These are phyloP conservation scores for Polytolypa hystricis DNA, from an alignment of 2,329 filamentous ascomycete species.

Conservation along the genomic window DNA sequence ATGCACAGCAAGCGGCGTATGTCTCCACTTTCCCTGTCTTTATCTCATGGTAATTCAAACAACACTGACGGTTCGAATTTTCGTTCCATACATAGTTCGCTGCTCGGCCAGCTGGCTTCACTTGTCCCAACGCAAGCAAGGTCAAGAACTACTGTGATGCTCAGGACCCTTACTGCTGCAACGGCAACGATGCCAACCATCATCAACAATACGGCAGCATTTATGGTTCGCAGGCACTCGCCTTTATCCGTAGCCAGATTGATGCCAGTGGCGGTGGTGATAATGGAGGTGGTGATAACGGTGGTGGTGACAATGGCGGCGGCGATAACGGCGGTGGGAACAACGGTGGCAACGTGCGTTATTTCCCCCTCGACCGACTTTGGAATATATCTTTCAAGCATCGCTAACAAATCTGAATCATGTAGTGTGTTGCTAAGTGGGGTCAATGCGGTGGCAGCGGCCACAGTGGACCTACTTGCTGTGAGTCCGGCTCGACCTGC, in stretches of 20 bases:
- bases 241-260: slow-evolving; percentile 43
- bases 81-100: slow-evolving; percentile 52
- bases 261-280: background rate
- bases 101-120: slow-evolving; percentile 46
- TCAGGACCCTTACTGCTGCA: slow-evolving; percentile 55
- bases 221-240: slow-evolving; percentile 48
- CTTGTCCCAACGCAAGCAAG: slow-evolving; percentile 44
- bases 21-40: slow-evolving; percentile 17
- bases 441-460: background rate
- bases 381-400: background rate
- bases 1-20: slow-evolving; percentile 48
- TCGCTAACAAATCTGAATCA: background rate
- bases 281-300: background rate
- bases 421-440: background rate
- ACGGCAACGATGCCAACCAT: slow-evolving; percentile 47
- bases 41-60: background rate
- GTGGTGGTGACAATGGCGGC: background rate
- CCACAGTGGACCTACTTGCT: background rate
- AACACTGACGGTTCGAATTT: background rate
- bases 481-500: background rate
- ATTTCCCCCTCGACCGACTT: background rate
- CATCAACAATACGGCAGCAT: slow-evolving; percentile 52
- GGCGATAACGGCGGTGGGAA: no score
- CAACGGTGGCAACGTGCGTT: background rate
- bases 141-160: slow-evolving; percentile 57